Evolutionary conservation across 345 rosid genomes (phyloP).

Genomic region (Cardiospermum halicacabum): DNA sequence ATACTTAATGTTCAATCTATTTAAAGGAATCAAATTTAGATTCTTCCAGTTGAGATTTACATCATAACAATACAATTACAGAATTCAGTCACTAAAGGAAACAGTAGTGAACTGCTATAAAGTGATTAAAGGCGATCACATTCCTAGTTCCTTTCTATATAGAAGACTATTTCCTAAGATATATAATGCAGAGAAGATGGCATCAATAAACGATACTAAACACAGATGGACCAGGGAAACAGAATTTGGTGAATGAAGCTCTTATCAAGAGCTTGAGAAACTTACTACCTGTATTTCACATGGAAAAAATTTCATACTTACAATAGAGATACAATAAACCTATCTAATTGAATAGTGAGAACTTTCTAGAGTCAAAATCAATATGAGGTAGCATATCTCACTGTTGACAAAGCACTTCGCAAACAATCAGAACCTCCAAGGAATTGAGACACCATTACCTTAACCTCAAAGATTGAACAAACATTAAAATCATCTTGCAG

Average conservation of each 20-base stretch:
- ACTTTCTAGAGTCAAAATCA: slow-evolving; percentile 7
- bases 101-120: background rate
- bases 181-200: background rate
- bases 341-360: background rate
- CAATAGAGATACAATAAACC: slow-evolving; percentile 7
- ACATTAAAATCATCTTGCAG: slow-evolving; percentile 25
- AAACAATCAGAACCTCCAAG: slow-evolving; percentile 16
- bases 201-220: background rate
- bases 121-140: background rate
- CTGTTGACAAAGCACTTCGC: slow-evolving; percentile 11
- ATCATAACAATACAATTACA: background rate
- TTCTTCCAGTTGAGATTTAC: background rate
- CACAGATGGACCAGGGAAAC: background rate
- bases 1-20: background rate
- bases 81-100: background rate
- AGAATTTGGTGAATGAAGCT: background rate
- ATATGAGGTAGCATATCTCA: slow-evolving; percentile 11
- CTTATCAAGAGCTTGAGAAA: background rate
- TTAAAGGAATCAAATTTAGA: background rate
- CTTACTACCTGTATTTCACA: background rate
- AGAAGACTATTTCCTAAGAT: background rate
- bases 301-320: background rate
- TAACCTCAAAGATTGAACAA: slow-evolving; percentile 8
- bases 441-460: slow-evolving; percentile 10
- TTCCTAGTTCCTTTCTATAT: background rate